Base-by-base conservation (phyloP, 306 rosid genomes). In the Datisca glomerata region DNA sequence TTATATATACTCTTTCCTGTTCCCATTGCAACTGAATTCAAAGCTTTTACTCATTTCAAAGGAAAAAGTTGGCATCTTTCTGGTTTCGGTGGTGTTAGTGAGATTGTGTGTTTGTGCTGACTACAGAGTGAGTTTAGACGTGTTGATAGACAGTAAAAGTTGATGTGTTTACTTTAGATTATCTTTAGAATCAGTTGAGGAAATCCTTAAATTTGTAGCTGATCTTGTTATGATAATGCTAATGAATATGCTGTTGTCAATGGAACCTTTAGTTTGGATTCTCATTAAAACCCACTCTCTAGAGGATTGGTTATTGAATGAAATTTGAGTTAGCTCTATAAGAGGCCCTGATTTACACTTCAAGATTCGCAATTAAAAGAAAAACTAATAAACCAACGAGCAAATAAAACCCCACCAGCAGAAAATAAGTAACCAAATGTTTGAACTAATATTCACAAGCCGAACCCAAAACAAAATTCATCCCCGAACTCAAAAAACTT, bases 401-500 rank as follows among this genome's bases (percentile, higher is more conserved):
- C 17, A 36, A 28, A 22, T 13, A 20, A 17, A 14, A 45, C 18
- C 7, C 24, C 11, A 43, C 5, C 23, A 27, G 12, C 5, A 13
- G 5, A 19, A 18, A 2, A 16, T 40, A 21, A 21, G 22, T 25
- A 56, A 43, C 25, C 27, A 19, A 49, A 22, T 17, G 14, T 9
- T 12, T 31, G 29, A 29, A 37, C 25, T 8, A 21, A 20, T 50
- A 33, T 18, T 44, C 47, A 51, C 55, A 48, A 23, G 7, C 13
- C 24, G 25, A 37, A 12, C 12, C 49, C 23, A 34, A 32, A 4
- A 9, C 34, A 19, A 11, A 23, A 11, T 23, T 19, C 10, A 44
- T n/a, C n/a, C n/a, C n/a, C 18, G 20, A 3, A 24, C 42, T 14
- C 17, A 43, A 43, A 31, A 45, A 29, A 56, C 56, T 61, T 81